Base-by-base conservation (phyloP, 1,284 basidiomycete species). In the Peniophora sp. region DNA sequence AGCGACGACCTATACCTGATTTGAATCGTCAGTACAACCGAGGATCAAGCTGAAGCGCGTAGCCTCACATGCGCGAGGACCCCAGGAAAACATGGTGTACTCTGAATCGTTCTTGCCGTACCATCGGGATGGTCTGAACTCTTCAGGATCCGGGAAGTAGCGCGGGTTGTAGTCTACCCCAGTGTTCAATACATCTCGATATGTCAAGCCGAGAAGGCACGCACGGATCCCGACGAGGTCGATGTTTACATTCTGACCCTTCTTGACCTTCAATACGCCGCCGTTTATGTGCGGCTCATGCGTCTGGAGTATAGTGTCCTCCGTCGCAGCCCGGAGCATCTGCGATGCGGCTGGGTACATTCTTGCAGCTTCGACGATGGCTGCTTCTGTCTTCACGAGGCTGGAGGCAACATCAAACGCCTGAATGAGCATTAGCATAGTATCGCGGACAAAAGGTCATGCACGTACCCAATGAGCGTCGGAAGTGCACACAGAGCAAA, bases 1-100 rank as follows among this genome's bases (percentile, higher is more conserved):
- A 82, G 56, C 73, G 76, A 12, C 76, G 66, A 8, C 80, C 81
- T 22, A 81, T 60, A 54, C 81, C 82, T 2, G 72, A 68, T 3
- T 80, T 71, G 17, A n/a, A 49, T 11, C 24, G 27, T 24, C 20
- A 48, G 43, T 14, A 22, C 9, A 23, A 22, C 18, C 11, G 22
- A 14, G 15, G 37, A 24, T 11, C 32, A 49, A 47, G 36, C 34
- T 22, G 37, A 17, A 37, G 24, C 22, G 45, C n/a, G 20, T 39
- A 3, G 24, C 32, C 10, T 39, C 23, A 43, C 22, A 57, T 67
- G 48, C 47, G 69, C 76, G 75, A 27, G 76, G 57, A 57, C 75
- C 72, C 58, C 78, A 77, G 5, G 70, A 73, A 2, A 73, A 68
- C 52, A 73, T 71, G n/a, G 55, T 32, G 27, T 32, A 56, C 11